phyloP scores from a whole-genome alignment of 2,329 filamentous ascomycete species.

The Albophoma yamanashiensis region DNA sequence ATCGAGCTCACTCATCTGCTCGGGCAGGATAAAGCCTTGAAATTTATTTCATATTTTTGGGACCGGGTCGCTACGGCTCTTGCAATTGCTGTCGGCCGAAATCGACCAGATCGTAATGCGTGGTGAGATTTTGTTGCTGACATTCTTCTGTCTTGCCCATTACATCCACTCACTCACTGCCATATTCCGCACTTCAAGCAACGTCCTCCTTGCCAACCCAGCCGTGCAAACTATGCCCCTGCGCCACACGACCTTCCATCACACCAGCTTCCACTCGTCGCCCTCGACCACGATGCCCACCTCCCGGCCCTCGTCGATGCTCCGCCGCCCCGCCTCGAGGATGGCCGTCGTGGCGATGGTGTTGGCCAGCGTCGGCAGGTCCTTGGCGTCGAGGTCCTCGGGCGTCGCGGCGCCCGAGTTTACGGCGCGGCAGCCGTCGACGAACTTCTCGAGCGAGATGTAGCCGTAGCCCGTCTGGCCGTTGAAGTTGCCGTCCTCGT shows the following conservation, averaged over 20 bases:
- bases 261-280: conserved; percentile 57
- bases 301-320: conserved; percentile 71
- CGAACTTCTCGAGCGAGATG: conserved; percentile 90
- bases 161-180: no score
- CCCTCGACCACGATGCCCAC: conserved; percentile 61
- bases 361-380: conserved; percentile 76
- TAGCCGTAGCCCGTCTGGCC: conserved; percentile 91
- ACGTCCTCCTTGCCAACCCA: no score
- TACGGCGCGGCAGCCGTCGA: conserved; percentile 71
- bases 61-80: neutral
- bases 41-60: neutral
- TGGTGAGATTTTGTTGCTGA: neutral
- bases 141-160: no score
- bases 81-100: neutral
- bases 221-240: no score
- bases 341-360: conserved; percentile 90
- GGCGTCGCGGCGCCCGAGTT: conserved; percentile 65
- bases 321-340: conserved; percentile 73
- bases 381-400: conserved; percentile 67
- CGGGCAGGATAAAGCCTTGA: neutral
- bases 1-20: neutral
- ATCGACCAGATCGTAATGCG: neutral
- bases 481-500: conserved; percentile 89
- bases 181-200: neutral
- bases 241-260: conserved; percentile 1